A percentile compares a stretch with the other conserved stretches of the same genome.
Conservation (phyloP, 305 asterid species). For the Fraxinus paxiana region DNA sequence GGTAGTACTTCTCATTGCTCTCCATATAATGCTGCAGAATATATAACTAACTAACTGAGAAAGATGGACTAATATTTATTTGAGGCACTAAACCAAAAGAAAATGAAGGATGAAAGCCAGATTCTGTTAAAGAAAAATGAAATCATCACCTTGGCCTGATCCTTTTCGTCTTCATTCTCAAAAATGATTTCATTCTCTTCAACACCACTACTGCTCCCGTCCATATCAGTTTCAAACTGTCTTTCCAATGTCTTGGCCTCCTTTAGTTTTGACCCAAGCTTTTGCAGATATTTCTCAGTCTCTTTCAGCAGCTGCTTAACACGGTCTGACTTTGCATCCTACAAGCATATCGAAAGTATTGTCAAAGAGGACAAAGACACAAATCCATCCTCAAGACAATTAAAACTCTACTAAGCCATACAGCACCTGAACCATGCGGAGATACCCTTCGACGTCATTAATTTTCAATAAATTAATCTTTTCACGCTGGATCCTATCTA, state of each 20-base stretch:
- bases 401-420: conserved; percentile 15
- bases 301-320: conserved; percentile 88
- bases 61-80: conserved; percentile 9
- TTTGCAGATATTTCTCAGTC: conserved; percentile 91
- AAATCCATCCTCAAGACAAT: not conserved
- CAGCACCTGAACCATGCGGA: conserved; percentile 95
- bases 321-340: conserved; percentile 98
- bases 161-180: too few relatives aligned
- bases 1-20: conserved; percentile 97
- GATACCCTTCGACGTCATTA: conserved; percentile 98
- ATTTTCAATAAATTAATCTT: conserved; percentile 90
- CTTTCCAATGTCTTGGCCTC: conserved; percentile 73
- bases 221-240: conserved; percentile 68
- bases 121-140: conserved; percentile 13
- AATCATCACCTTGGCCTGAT: conserved; percentile 52
- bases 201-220: conserved; percentile 40
- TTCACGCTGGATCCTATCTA: conserved; percentile 96
- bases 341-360: conserved; percentile 28
- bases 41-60: conserved; percentile 26
- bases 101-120: conserved; percentile 18
- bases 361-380: conserved; percentile 16
- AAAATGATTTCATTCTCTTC: conserved; percentile 29
- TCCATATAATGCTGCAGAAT: conserved; percentile 92
- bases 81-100: conserved; percentile 8
- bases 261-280: conserved; percentile 87